Evolutionary conservation across 768 basidiomycete species (phyloP).

Genomic region (Omphalotus guepiniiformis): DNA sequence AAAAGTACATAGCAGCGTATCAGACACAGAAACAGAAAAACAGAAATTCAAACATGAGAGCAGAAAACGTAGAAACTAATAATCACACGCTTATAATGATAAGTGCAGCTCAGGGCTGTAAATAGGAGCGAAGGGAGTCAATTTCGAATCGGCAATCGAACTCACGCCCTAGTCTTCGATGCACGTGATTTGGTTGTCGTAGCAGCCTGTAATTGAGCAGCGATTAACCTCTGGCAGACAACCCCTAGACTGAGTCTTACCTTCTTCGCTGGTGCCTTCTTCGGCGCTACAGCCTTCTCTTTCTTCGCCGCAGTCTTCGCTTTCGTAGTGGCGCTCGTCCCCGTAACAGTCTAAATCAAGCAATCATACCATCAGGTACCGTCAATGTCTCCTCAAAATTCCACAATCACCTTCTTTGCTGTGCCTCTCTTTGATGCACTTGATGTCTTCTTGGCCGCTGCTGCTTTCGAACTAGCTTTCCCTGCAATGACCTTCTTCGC

Average conservation of each 20-base stretch:
- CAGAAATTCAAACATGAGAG: too few species aligned
- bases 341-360: conserved; percentile 27
- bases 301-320: conserved; percentile 34
- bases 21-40: too few species aligned
- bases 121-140: conserved; percentile 12
- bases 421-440: conserved; percentile 19
- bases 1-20: too few species aligned
- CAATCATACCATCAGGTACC: too few species aligned
- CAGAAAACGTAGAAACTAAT: too few species aligned
- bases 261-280: conserved; percentile 62
- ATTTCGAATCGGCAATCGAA: conserved; percentile 1
- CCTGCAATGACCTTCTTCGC: conserved; percentile 28
- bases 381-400: neutral
- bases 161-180: conserved; percentile 25
- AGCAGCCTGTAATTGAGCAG: conserved; percentile 34
- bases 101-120: too few species aligned
- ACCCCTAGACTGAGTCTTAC: conserved; percentile 31
- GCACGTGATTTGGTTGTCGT: conserved; percentile 33
- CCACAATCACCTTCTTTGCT: conserved; percentile 24
- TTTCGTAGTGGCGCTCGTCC: conserved; percentile 35
- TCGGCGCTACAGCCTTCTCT: conserved; percentile 37
- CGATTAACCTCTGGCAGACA: neutral
- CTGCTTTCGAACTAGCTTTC: conserved; percentile 32
- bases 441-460: conserved; percentile 27
- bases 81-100: too few species aligned